These are phyloP conservation scores for Ceratobasidium sp. DNA, from an alignment of 1,284 basidiomycete species.

Conservation along the genomic window DNA sequence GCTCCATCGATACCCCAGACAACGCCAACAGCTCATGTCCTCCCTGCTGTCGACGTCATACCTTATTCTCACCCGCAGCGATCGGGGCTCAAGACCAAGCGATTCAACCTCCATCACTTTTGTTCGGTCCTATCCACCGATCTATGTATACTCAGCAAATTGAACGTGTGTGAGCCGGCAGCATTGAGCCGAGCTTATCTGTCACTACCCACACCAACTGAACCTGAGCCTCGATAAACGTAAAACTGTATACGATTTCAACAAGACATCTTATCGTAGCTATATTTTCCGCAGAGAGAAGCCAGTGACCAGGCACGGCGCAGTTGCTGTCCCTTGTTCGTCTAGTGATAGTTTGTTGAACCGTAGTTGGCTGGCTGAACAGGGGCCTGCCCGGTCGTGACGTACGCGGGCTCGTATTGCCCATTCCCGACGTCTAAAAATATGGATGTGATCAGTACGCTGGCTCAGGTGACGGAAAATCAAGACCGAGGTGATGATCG, in stretches of 20 bases:
- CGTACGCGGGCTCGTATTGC: slow-evolving; percentile 61
- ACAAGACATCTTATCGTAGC: background rate
- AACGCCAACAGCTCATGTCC: background rate
- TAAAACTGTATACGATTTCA: slow-evolving; percentile 2
- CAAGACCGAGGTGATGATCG: background rate
- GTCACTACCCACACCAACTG: background rate
- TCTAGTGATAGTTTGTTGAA: slow-evolving; percentile 22
- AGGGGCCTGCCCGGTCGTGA: slow-evolving; percentile 18
- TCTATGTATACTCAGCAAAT: background rate
- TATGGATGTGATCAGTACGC: slow-evolving; percentile 14
- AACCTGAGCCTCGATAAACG: background rate
- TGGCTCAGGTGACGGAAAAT: background rate
- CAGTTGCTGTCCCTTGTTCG: background rate
- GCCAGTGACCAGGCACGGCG: background rate
- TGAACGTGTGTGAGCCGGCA: slow-evolving; percentile 10
- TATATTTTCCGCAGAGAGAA: background rate
- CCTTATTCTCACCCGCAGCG: background rate
- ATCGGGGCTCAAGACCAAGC: background rate
- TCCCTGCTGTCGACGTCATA: slow-evolving; percentile 5
- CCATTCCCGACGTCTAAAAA: slow-evolving; percentile 66
- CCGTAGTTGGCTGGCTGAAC: slow-evolving; percentile 27
- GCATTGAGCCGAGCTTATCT: background rate
- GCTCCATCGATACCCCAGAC: background rate
- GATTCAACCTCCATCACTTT: background rate
- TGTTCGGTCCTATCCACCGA: background rate